phyloP scores from a whole-genome alignment of 805 yeast species.

The Candida koratica region DNA sequence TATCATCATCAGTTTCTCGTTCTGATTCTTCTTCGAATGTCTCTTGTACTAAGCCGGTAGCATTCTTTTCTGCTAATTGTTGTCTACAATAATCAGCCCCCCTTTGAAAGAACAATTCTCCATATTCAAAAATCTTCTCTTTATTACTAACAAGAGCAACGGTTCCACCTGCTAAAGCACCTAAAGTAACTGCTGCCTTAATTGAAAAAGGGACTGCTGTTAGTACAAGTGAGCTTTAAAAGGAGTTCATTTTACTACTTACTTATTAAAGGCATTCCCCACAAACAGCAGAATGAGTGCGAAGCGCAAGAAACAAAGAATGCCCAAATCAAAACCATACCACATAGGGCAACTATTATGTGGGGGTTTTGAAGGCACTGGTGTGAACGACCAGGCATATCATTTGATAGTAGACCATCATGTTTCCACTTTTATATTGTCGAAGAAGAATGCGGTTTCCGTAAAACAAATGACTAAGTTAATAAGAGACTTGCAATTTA shows the following conservation, averaged over 20 bases:
- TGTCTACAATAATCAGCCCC: constrained; percentile 30
- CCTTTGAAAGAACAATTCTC: constrained; percentile 25
- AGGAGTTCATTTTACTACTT: background rate
- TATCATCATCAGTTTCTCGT: constrained; percentile 5
- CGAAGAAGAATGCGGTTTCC: constrained; percentile 47
- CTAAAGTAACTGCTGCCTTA: constrained; percentile 30
- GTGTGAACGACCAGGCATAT: constrained; percentile 49
- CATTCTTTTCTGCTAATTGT: constrained; percentile 8
- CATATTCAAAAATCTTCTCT: constrained; percentile 26
- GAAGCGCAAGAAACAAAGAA: constrained; percentile 1
- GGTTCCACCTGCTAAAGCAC: constrained; percentile 34
- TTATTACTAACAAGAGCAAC: constrained; percentile 27
- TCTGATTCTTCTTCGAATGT: constrained; percentile 4
- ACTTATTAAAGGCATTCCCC: constrained; percentile 7
- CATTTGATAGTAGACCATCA: constrained; percentile 48
- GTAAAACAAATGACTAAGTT: constrained; percentile 48
- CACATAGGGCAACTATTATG: constrained; percentile 49
- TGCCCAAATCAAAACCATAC: constrained; percentile 2
- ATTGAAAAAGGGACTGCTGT: constrained; percentile 30
- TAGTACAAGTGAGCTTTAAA: constrained; percentile 7
- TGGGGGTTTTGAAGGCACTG: constrained; percentile 57
- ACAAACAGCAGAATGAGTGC: constrained; percentile 6
- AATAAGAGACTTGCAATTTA: constrained; percentile 49
- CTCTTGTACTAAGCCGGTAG: constrained; percentile 11
- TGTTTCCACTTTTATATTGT: constrained; percentile 50